phyloP scores from a whole-genome alignment of 148 eudicot genomes.

The Amaranthus palmeri region DNA sequence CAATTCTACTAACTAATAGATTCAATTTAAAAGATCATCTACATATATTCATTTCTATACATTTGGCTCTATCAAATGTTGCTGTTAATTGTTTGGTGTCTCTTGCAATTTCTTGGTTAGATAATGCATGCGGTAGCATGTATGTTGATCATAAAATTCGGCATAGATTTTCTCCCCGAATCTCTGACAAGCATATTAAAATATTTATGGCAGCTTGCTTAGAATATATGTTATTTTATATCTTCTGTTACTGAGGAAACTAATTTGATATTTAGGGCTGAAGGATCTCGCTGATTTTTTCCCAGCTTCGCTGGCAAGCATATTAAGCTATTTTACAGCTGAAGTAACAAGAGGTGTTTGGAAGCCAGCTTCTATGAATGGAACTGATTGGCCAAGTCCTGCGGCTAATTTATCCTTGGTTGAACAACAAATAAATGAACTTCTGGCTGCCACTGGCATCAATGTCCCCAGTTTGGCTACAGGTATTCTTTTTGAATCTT shows the following conservation, averaged over 20 bases:
- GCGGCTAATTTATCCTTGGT: slow-evolving; percentile 71
- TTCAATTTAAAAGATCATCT: neutral
- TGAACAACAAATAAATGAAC: slow-evolving; percentile 81
- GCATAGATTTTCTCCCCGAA: no score
- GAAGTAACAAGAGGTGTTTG: slow-evolving; percentile 91
- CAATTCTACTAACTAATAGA: no score
- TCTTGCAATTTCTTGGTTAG: neutral
- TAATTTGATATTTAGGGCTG: slow-evolving; percentile 47
- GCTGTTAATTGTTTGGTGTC: neutral
- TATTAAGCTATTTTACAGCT: slow-evolving; percentile 83
- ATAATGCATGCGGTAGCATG: slow-evolving; percentile 8
- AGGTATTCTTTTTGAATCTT: slow-evolving; percentile 35
- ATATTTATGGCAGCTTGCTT: neutral
- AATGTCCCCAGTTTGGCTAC: slow-evolving; percentile 74
- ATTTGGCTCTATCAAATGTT: neutral
- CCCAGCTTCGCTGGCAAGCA: slow-evolving; percentile 87
- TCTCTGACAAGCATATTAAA: no score
- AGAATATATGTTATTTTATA: neutral
- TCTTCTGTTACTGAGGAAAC: slow-evolving; percentile 9
- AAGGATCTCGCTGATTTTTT: slow-evolving; percentile 92
- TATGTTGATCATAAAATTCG: neutral
- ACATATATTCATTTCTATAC: neutral
- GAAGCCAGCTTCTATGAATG: slow-evolving; percentile 96
- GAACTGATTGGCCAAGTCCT: slow-evolving; percentile 99
- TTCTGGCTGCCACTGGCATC: slow-evolving; percentile 82